Percentiles rank a stretch among this genome's conserved stretches.
phyloP scores from a whole-genome alignment of 2,329 filamentous ascomycete genomes.

The Thielaviopsis ethacetica region DNA sequence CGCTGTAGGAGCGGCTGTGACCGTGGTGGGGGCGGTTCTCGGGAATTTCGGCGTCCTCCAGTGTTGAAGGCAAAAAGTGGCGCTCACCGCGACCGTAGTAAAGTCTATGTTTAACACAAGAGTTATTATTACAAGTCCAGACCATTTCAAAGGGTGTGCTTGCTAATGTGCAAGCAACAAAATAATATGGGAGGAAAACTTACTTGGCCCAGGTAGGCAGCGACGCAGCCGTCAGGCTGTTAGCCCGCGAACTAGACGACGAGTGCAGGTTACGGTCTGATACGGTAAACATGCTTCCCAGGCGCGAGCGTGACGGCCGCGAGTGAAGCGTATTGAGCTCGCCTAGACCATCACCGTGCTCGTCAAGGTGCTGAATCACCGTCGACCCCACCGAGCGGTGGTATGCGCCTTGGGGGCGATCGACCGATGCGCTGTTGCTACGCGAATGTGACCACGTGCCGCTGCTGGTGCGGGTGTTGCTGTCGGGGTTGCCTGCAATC shows the following conservation, averaged over 20 bases:
- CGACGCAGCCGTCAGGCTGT: constrained; percentile 27
- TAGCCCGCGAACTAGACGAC: constrained; percentile 30
- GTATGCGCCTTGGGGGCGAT: constrained; percentile 31
- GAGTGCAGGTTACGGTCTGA: constrained; percentile 38
- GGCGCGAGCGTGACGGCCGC: constrained; percentile 35
- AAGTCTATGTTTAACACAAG: constrained; percentile 25
- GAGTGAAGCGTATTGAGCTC: constrained; percentile 38
- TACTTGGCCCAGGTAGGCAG: constrained; percentile 40
- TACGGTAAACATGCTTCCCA: constrained; percentile 32
- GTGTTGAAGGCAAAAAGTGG: constrained; percentile 32
- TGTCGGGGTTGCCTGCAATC: constrained; percentile 19
- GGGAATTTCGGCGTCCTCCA: constrained; percentile 29
- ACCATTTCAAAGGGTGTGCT: neutral
- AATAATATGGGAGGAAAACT: constrained; percentile 10
- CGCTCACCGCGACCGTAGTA: constrained; percentile 56
- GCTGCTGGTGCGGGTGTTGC: constrained; percentile 2
- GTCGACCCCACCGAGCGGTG: constrained; percentile 16
- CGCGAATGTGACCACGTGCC: constrained; percentile 22
- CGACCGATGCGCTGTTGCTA: constrained; percentile 30
- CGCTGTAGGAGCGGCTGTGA: constrained; percentile 31
- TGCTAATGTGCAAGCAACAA: neutral
- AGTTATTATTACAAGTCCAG: neutral
- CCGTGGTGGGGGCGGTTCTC: constrained; percentile 31
- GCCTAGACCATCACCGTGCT: constrained; percentile 46
- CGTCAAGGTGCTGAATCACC: constrained; percentile 40